These are phyloP conservation scores for Didymella pomorum DNA, from an alignment of 2,329 filamentous ascomycete genomes.

Conservation along the genomic window DNA sequence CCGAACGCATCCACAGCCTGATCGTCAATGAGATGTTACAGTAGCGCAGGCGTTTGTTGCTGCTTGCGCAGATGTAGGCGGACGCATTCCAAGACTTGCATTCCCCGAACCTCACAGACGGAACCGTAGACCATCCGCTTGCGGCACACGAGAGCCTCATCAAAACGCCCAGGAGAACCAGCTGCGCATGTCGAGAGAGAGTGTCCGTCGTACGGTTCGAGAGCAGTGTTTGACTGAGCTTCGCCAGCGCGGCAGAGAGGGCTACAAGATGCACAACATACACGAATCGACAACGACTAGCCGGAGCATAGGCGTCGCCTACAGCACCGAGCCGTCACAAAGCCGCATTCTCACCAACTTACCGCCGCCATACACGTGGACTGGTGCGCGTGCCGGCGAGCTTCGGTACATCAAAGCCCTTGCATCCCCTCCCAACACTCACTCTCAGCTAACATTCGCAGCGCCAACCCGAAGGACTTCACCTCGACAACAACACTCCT, in stretches of 20 bases:
- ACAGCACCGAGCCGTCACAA: constrained; percentile 17
- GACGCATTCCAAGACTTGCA: constrained; percentile 34
- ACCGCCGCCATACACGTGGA: constrained; percentile 44
- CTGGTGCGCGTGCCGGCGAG: constrained; percentile 26
- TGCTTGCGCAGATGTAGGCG: constrained; percentile 22
- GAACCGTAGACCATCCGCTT: constrained; percentile 19
- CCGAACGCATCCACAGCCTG: constrained; percentile 34
- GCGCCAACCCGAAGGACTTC: constrained; percentile 52
- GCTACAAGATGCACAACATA: constrained; percentile 14
- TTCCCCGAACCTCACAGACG: constrained; percentile 26
- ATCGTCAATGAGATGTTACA: constrained; percentile 21
- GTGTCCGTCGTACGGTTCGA: constrained; percentile 1
- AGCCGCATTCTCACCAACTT: constrained; percentile 38
- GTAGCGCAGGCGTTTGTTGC: constrained; percentile 19
- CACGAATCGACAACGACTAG: constrained; percentile 23
- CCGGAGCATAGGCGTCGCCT: constrained; percentile 23
- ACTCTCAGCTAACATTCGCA: constrained; percentile 27
- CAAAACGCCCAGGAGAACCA: constrained; percentile 2
- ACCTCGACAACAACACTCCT: constrained; percentile 48
- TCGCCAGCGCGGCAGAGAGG: background rate
- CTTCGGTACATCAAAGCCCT: constrained; percentile 27
- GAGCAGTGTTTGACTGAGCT: background rate
- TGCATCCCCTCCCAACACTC: background rate
- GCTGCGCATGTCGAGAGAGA: constrained; percentile 10
- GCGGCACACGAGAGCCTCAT: constrained; percentile 20